Percentiles rank a stretch among this genome's conserved stretches.
These are phyloP conservation scores for Daphne laureola DNA, from an alignment of 441 rosid species.

Conservation along the genomic window DNA sequence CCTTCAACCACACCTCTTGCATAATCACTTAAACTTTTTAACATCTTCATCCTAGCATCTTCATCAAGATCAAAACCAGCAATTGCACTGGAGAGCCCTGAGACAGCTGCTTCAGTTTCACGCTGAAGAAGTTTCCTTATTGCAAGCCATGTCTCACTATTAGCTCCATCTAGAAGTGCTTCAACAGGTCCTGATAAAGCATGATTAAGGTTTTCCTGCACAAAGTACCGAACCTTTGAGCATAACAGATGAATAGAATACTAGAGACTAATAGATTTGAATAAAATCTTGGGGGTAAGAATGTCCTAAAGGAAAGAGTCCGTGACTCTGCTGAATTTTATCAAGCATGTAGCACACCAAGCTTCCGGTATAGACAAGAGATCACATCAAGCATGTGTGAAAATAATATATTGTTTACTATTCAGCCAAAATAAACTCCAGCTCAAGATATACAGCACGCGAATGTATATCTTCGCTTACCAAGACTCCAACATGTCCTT, in stretches of 20 bases:
- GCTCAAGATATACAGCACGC: no score
- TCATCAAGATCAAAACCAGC: conserved; percentile 81
- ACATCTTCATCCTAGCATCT: conserved; percentile 55
- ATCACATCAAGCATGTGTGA: conserved; percentile 2
- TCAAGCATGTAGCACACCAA: background rate
- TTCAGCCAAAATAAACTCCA: no score
- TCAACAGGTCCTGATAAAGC: conserved; percentile 87
- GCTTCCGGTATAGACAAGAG: conserved; percentile 1
- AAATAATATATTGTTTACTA: conserved; percentile 1
- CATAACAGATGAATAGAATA: background rate
- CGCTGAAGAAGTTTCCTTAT: conserved; percentile 66
- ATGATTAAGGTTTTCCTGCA: conserved; percentile 71
- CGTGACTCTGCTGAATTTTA: background rate
- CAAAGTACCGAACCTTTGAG: conserved; percentile 17
- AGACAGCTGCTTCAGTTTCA: conserved; percentile 69
- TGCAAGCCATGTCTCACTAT: conserved; percentile 80
- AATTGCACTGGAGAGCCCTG: conserved; percentile 58
- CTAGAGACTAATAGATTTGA: no score
- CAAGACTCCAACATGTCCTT: no score
- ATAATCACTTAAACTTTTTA: conserved; percentile 40
- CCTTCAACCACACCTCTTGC: conserved; percentile 80
- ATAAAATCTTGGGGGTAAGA: background rate
- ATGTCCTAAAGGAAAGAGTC: background rate
- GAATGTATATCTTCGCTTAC: no score
- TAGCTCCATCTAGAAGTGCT: conserved; percentile 90